These are phyloP conservation scores for Esteya vermicola DNA, from an alignment of 2,329 filamentous ascomycete species.

Conservation along the genomic window DNA sequence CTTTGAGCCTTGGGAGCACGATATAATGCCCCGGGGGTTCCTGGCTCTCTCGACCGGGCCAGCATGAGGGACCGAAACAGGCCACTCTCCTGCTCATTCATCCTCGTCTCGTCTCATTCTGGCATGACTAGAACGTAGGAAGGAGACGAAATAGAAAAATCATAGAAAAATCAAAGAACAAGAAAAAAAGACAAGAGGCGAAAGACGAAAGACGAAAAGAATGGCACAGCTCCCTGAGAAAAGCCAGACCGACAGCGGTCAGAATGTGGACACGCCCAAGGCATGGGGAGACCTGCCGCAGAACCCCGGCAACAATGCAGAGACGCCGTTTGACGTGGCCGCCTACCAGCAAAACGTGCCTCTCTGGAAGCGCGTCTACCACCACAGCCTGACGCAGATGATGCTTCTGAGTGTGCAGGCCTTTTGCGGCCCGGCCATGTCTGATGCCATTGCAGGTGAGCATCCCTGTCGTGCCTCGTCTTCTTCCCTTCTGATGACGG, in stretches of 20 bases:
- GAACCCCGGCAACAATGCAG: background rate
- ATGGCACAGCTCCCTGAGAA: too few species aligned
- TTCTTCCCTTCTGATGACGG: background rate
- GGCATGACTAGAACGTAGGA: too few species aligned
- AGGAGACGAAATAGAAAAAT: too few species aligned
- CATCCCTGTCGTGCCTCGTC: background rate
- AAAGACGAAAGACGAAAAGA: too few species aligned
- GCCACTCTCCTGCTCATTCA: too few species aligned
- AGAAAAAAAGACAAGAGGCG: too few species aligned
- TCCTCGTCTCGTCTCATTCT: too few species aligned
- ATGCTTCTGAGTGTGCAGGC: conserved; percentile 1
- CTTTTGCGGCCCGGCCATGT: conserved; percentile 1
- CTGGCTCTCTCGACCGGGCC: too few species aligned
- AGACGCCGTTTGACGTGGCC: background rate
- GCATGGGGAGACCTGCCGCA: background rate
- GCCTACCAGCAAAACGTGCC: background rate
- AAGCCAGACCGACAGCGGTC: background rate
- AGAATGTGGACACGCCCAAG: background rate
- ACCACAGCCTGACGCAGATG: background rate
- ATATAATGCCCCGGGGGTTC: too few species aligned
- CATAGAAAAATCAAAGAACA: too few species aligned
- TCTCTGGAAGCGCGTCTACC: background rate
- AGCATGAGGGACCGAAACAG: too few species aligned
- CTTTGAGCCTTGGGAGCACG: too few species aligned
- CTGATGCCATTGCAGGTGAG: conserved; percentile 1